Base-by-base conservation (phyloP, 75 land plant genomes). In the Picea glauca region DNA sequence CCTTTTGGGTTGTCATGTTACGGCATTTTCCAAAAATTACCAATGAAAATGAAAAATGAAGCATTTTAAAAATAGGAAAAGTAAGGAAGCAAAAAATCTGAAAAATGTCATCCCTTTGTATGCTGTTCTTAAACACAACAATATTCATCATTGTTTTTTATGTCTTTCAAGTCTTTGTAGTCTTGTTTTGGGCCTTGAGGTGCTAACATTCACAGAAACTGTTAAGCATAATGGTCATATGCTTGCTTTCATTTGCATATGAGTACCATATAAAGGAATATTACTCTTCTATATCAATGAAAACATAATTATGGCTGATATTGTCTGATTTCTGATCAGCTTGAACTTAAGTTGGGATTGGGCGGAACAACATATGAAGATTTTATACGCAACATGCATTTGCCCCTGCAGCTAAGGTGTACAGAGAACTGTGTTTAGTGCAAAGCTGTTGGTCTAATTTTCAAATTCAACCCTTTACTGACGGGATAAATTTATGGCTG, bases 361-460 rank as follows among this genome's bases (percentile, higher is more conserved):
- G 99, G 99, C 56, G 99, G 99, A 74, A 93, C 99, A 77, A 87
- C 95, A 32, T 96, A 96, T 81, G 89, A 82, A 78, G 99, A 96
- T 88, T 96, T 96, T 60, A 96, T 96, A 17, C 87, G 81, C 21
- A 92, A 82, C 64, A 78, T 94, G 92, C 98, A 96, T 79, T 79
- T 96, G 6, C 99, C 99, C 1, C 80, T 87, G 88, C 99, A 96
- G 68, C 78, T 96, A 58, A 96, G 98, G 98, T 96, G 18, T n/a
- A 85, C 32, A 60, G 56, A 23, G 38, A 33, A 1, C 59, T 40
- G 30, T 50, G 12, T 9, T 50, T 50, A 50, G 56, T 50, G 11
- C 56, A 50, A 50, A 1, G 12, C 56, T 50, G 11, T 50, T 50
- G 11, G 12, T 50, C 56, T 50, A 50, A 50, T 50, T 50, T 50